phyloP scores from a whole-genome alignment of 495 filamentous ascomycete genomes.

The Aspergillus panamensis region DNA sequence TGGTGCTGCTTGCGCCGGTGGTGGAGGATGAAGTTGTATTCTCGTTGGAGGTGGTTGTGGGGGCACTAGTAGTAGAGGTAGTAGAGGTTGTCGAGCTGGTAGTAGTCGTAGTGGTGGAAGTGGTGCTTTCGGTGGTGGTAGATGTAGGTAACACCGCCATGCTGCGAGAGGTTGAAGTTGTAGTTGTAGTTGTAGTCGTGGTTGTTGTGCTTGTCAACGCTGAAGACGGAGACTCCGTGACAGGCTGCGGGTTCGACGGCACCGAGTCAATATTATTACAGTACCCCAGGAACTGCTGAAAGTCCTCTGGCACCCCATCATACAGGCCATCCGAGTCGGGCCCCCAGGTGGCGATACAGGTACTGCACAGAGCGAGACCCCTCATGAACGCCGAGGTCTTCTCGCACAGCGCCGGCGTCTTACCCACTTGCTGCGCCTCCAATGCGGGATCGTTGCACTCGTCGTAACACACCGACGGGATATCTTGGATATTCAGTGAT shows the following conservation, averaged over 20 bases:
- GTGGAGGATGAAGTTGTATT: no score
- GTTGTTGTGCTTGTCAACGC: neutral
- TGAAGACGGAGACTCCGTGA: no score
- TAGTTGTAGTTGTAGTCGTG: neutral
- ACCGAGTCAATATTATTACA: no score
- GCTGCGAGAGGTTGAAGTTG: neutral
- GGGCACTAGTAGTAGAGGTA: no score
- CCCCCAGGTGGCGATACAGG: conserved; percentile 3
- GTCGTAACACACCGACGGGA: conserved; percentile 44
- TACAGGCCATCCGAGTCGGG: neutral
- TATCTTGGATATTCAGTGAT: conserved; percentile 24
- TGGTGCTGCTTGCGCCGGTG: no score
- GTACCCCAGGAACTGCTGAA: conserved; percentile 9
- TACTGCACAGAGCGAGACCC: conserved; percentile 36
- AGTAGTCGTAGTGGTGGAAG: no score
- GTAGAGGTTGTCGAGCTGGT: no score
- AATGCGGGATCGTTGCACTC: conserved; percentile 48
- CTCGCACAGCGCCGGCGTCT: conserved; percentile 43
- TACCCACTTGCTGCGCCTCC: conserved; percentile 48
- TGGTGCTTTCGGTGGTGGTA: no score
- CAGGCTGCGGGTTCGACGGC: no score
- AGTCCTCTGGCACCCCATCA: neutral
- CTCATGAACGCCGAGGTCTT: conserved; percentile 37
- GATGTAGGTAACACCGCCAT: neutral
- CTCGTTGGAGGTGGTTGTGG: no score